Evolutionary conservation across 768 basidiomycete genomes (phyloP), one percentile per base, ranked within the genome.

Genomic region (Baorangia bicolor): DNA sequence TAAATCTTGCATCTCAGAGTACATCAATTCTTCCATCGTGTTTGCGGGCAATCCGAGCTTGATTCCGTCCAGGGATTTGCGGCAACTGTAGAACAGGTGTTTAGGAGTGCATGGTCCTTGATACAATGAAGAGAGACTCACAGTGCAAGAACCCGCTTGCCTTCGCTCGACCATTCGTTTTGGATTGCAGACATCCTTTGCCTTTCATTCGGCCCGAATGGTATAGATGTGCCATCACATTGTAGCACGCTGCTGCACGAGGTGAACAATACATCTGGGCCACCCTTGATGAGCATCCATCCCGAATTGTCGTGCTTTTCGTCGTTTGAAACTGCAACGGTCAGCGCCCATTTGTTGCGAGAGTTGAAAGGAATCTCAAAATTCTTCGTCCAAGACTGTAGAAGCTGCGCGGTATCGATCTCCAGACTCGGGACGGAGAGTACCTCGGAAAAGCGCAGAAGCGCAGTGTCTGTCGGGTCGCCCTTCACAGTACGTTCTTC

Each of bases 321-420:
- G 5, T 45, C 51, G 34, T 56, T 52, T 9, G 55, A 54, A 5
- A 51, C 55, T 0, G 72, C 62, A 48, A 80, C 66, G 40, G 77
- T 80, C 49, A 84, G 64, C 71, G 83, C 82, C 76, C 77, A 84
- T 59, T 85, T 85, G 58, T 81, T 80, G 54, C 74, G 77, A 7
- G 80, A 82, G 52, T 78, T 78, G 67, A 78, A 78, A 2, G 75
- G 75, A 31, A 78, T 73, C 23, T 74, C 73, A 51, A 73, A 75
- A 33, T 43, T 23, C 58, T 51, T 59, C 61, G 63, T 43, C 62
- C 59, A 65, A 63, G 65, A 21, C 55, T 56, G 10, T 23, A 64
- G 30, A 10, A 68, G 45, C 12, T 60, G 53, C 21, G 63, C 16
- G 11, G 64, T 46, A 33, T 65, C 40, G n/a, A 74, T 64, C 13